phyloP scores from a whole-genome alignment of 768 basidiomycete genomes.

The Lentinus brumalis region DNA sequence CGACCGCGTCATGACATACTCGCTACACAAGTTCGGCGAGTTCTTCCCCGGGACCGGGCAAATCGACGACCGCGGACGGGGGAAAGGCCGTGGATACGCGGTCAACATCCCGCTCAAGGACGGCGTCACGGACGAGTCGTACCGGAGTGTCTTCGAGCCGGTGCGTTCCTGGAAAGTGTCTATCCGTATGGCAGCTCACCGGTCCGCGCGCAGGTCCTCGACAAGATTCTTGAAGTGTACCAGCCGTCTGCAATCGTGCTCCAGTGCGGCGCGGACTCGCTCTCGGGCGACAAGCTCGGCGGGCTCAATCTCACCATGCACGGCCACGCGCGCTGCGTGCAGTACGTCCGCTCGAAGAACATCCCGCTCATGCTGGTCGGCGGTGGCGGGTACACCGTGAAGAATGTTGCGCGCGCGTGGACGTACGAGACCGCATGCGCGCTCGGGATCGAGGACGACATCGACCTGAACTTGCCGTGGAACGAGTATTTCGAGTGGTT shows the following conservation, averaged over 20 bases:
- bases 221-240: slow-evolving; percentile 84
- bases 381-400: slow-evolving; percentile 96
- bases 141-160: slow-evolving; percentile 87
- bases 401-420: slow-evolving; percentile 95
- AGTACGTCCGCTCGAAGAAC: slow-evolving; percentile 79
- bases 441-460: slow-evolving; percentile 78
- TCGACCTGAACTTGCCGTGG: slow-evolving; percentile 80
- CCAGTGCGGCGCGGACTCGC: slow-evolving; percentile 95
- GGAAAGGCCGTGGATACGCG: slow-evolving; percentile 83
- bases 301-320: slow-evolving; percentile 96
- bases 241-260: slow-evolving; percentile 86
- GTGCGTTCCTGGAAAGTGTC: slow-evolving; percentile 43
- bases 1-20: slow-evolving; percentile 95
- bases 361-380: slow-evolving; percentile 90
- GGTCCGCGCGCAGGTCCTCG: slow-evolving; percentile 82
- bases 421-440: slow-evolving; percentile 96
- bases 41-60: slow-evolving; percentile 91
- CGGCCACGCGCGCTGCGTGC: slow-evolving; percentile 90
- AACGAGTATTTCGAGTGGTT: slow-evolving; percentile 97
- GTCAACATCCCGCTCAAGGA: slow-evolving; percentile 94
- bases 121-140: slow-evolving; percentile 90
- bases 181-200: slow-evolving; percentile 5
- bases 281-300: slow-evolving; percentile 93
- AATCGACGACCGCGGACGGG: slow-evolving; percentile 82
- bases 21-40: slow-evolving; percentile 97